A percentile compares a stretch with the other conserved stretches of the same genome.
phyloP scores from a whole-genome alignment of 257 asterid genomes.

The Haberlea rhodopensis region DNA sequence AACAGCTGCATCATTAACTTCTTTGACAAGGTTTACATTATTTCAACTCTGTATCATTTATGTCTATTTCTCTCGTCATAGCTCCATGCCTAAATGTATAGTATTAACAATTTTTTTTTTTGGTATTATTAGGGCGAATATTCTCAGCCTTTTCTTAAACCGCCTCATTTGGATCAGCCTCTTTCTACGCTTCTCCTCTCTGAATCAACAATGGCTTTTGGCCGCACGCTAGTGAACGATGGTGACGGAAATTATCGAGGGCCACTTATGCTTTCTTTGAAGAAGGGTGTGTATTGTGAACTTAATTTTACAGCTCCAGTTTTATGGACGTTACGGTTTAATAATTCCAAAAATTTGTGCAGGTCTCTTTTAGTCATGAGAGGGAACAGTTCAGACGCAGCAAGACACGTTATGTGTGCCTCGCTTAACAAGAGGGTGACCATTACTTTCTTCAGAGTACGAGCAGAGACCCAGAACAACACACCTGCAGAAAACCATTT shows the following conservation, averaged over 20 bases:
- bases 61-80: background rate
- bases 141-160: conserved; percentile 94
- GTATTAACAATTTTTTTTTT: conserved; percentile 10
- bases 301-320: background rate
- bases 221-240: conserved; percentile 68
- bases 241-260: conserved; percentile 86
- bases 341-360: conserved; percentile 24
- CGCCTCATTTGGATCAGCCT: conserved; percentile 97
- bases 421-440: conserved; percentile 79
- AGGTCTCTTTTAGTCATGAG: conserved; percentile 93
- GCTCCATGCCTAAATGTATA: background rate
- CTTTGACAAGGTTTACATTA: conserved; percentile 76
- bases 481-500: conserved; percentile 32
- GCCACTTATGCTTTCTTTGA: conserved; percentile 73
- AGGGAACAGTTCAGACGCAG: conserved; percentile 85
- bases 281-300: conserved; percentile 66
- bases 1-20: conserved; percentile 94
- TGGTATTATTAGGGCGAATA: conserved; percentile 67
- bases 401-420: conserved; percentile 93
- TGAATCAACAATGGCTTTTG: conserved; percentile 89
- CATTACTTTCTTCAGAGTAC: conserved; percentile 76
- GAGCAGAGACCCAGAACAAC: conserved; percentile 41
- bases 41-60: conserved; percentile 3
- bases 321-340: conserved; percentile 10
- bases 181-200: conserved; percentile 79